Conservation (phyloP, 2,329 filamentous ascomycete genomes). For the Cladosporium austrohemisphaericum region DNA sequence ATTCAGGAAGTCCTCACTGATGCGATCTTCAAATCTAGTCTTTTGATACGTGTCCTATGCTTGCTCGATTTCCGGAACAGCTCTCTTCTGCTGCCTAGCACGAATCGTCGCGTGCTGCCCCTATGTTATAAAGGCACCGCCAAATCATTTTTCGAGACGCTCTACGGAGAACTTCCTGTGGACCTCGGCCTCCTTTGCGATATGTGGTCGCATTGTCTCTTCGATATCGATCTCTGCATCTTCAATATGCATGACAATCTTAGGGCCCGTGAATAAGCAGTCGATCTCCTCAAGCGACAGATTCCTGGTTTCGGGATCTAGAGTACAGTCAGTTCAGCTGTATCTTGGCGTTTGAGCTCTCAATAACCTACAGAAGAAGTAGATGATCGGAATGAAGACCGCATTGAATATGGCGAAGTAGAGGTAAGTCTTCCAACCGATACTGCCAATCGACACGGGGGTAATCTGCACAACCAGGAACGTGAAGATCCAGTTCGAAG, state of each 20-base stretch:
- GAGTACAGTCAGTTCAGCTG: neutral
- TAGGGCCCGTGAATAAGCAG: constrained; percentile 41
- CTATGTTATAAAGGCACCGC: too few species aligned
- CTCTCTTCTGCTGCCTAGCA: too few species aligned
- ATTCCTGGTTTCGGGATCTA: constrained; percentile 30
- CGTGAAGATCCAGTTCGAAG: constrained; percentile 36
- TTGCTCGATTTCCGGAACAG: too few species aligned
- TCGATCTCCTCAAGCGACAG: constrained; percentile 52
- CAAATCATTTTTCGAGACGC: neutral
- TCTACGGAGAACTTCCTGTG: constrained; percentile 8
- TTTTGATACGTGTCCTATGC: too few species aligned
- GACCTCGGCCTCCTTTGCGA: neutral
- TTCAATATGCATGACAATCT: constrained; percentile 19
- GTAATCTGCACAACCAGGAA: constrained; percentile 54
- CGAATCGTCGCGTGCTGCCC: too few species aligned
- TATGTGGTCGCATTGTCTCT: constrained; percentile 10
- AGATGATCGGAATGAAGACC: constrained; percentile 45
- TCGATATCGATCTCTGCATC: constrained; percentile 16
- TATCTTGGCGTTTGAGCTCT: neutral
- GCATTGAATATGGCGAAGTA: constrained; percentile 52
- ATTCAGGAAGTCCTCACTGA: too few species aligned
- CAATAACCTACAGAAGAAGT: constrained; percentile 38
- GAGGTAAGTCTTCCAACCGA: constrained; percentile 51
- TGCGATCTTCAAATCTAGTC: too few species aligned
- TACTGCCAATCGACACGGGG: constrained; percentile 41